Evolutionary conservation across 768 basidiomycete species (phyloP).

Genomic region (Tremella mesenterica): DNA sequence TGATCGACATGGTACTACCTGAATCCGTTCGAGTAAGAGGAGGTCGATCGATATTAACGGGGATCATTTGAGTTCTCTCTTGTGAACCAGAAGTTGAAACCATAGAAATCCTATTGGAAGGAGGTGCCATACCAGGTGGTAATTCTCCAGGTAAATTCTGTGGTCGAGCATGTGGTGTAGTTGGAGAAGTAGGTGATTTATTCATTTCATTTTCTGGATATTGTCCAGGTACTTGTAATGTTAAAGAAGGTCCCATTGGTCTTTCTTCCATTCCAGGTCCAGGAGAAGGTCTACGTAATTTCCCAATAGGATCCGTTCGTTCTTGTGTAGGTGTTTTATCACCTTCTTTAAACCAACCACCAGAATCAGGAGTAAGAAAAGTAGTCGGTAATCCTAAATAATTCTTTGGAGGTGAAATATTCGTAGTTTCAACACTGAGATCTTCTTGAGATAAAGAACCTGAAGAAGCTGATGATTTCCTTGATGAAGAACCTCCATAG

Average conservation of each 20-base stretch:
- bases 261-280: conserved; percentile 8
- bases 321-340: conserved; percentile 39
- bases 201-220: conserved; percentile 12
- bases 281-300: conserved; percentile 15
- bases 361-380: conserved; percentile 3
- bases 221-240: conserved; percentile 8
- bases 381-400: conserved; percentile 19
- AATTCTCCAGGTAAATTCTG: conserved; percentile 11
- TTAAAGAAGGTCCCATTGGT: conserved; percentile 12
- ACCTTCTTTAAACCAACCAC: conserved; percentile 11
- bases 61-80: conserved; percentile 8
- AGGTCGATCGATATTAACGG: conserved; percentile 14
- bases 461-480: conserved; percentile 22
- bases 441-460: conserved; percentile 22
- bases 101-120: conserved; percentile 12
- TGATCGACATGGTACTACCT: conserved; percentile 9
- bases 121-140: conserved; percentile 38
- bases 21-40: conserved; percentile 24
- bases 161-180: conserved; percentile 8
- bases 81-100: conserved; percentile 22
- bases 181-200: conserved; percentile 2
- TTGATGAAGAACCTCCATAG: conserved; percentile 49
- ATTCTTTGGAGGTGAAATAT: conserved; percentile 18
- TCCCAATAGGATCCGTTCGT: conserved; percentile 8
- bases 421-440: neutral